Base-by-base conservation (phyloP, 495 filamentous ascomycete species). In the Penicillium pulvis region DNA sequence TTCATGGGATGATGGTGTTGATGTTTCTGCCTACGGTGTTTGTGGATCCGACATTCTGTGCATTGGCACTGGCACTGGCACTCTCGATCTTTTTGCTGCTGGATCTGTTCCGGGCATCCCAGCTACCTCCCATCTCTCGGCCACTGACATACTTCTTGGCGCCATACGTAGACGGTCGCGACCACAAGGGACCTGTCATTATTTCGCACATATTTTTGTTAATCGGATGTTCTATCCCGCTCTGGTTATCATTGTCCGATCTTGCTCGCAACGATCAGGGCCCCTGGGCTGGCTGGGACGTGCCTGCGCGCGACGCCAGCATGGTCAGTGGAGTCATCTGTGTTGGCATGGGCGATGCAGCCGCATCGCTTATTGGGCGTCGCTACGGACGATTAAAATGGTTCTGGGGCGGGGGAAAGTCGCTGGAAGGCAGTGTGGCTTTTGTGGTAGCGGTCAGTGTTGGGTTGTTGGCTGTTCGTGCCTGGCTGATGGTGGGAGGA, bases 331-430 rank as follows among this genome's bases (percentile, higher is more conserved):
- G 94, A 2, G 88, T 98, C 2, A 82, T 97, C 5, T 98, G 93
- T 67, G 94, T 98, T 23, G 94, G 94, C 3, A 84, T 98, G 72
- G 94, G 94, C 14, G 94, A 99, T 71, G 92, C 94, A 0, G 94
- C 93, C 1, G 94, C 94, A n/a, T 93, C 89, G 4, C 77, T 99
- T 2, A 84, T 97, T 28, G 95, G 94, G 6, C 79, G 95, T n/a
- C 82, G 93, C 10, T 93, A 86, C 70, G 95, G 94, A 16, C 83
- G 83, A 20, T 81, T 83, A 12, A 97, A 97, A 80, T 99, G 94
- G 94, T 83, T 92, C 46, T 99, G 94, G 94, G 89, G 90, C 28
- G 94, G 94, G 14, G 94, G 92, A 4, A 99, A 98, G 75, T 97
- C 91, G 51, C 76, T 98, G 2, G 93, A 98, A 72, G 94, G 94